A percentile compares a stretch with the other conserved stretches of the same genome.
phyloP scores from a whole-genome alignment of 257 asterid genomes.

The Lavandula angustifolia region DNA sequence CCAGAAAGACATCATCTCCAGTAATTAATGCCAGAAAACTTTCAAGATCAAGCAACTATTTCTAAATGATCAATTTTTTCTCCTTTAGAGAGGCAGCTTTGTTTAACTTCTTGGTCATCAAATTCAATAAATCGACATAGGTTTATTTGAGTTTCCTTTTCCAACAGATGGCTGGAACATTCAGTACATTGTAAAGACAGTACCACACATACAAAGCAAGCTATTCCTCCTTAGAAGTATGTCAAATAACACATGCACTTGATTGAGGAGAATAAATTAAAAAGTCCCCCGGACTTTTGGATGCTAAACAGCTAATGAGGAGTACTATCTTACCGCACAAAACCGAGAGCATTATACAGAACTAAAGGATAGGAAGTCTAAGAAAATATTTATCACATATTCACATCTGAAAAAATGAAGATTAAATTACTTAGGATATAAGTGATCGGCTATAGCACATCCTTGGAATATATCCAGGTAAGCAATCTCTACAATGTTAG shows the following conservation, averaged over 20 bases:
- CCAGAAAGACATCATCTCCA: not conserved
- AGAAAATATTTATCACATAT: not conserved
- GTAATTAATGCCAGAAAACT: not conserved
- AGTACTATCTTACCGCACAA: slow-evolving; percentile 22
- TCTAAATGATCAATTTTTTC: not conserved
- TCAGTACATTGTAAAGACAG: not conserved
- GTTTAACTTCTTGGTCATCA: slow-evolving; percentile 22
- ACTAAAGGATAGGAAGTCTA: slow-evolving; percentile 5
- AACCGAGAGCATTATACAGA: slow-evolving; percentile 1
- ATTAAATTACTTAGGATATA: not conserved
- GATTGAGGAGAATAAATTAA: slow-evolving; percentile 13
- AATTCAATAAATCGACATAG: not conserved
- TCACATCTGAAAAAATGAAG: no score
- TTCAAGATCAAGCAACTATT: not conserved
- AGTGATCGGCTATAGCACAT: slow-evolving; percentile 14
- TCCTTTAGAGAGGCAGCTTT: not conserved
- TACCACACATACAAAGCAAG: not conserved
- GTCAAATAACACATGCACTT: slow-evolving; percentile 11
- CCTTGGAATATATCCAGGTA: not conserved
- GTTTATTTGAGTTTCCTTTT: not conserved
- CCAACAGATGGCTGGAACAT: not conserved
- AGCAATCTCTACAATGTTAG: slow-evolving; percentile 4
- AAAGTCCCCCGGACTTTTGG: not conserved
- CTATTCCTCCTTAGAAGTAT: not conserved
- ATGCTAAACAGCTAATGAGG: slow-evolving; percentile 16